Conservation (phyloP, 345 rosid species). For the Syzygium aqueum region DNA sequence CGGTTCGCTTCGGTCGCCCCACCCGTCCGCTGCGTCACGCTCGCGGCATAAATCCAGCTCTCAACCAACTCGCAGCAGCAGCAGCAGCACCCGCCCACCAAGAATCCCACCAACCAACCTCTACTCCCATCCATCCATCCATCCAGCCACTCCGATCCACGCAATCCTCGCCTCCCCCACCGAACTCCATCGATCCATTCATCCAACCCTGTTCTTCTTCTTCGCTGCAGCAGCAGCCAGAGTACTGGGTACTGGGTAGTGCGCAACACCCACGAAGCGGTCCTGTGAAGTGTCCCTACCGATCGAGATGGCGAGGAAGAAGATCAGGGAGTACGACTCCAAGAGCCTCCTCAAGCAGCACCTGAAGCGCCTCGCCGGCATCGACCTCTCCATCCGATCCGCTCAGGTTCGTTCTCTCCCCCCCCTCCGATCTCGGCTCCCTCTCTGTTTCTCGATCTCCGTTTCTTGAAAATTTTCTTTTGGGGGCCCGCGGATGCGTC, state of each 20-base stretch:
- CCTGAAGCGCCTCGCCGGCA: slow-evolving; percentile 12
- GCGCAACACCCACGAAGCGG: not conserved
- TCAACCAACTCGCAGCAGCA: not conserved
- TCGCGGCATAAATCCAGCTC: not conserved
- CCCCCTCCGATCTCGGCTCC: not conserved
- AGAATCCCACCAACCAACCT: too few relatives aligned
- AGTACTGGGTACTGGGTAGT: not conserved
- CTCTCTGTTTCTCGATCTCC: not conserved
- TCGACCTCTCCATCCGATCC: slow-evolving; percentile 10
- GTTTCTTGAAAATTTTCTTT: not conserved
- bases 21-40: not conserved
- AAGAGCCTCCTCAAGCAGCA: slow-evolving; percentile 19
- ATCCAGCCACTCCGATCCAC: not conserved
- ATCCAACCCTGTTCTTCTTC: not conserved
- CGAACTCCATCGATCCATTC: not conserved
- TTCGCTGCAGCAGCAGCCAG: not conserved
- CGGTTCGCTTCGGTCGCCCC: not conserved
- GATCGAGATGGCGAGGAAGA: slow-evolving; percentile 14
- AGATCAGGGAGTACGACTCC: slow-evolving; percentile 25
- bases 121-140: not conserved
- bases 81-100: not conserved
- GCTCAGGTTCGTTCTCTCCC: slow-evolving; percentile 11
- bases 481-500: not conserved
- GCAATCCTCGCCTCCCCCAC: not conserved
- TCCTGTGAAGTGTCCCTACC: not conserved